phyloP scores from a whole-genome alignment of 2,329 filamentous ascomycete species.

The Fusarium luffae region DNA sequence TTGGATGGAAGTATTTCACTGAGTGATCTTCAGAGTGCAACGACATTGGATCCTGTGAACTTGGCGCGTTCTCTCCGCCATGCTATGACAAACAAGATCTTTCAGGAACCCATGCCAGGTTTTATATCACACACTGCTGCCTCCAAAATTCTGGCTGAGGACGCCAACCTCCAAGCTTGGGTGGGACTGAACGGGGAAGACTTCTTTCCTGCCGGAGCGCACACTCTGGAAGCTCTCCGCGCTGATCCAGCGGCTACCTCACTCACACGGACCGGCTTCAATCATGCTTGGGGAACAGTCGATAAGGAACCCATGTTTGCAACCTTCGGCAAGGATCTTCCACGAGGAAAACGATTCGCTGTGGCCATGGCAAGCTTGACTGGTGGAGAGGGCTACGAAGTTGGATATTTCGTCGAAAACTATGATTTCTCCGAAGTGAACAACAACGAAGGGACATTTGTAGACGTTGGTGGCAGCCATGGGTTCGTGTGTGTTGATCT shows the following conservation, averaged over 20 bases:
- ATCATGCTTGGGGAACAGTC: conserved; percentile 61
- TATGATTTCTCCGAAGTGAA: conserved; percentile 65
- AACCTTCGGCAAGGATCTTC: conserved; percentile 61
- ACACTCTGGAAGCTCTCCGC: conserved; percentile 58
- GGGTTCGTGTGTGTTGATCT: conserved; percentile 68
- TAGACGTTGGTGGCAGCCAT: conserved; percentile 69
- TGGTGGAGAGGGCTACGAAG: conserved; percentile 66
- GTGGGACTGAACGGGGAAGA: conserved; percentile 66
- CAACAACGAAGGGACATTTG: conserved; percentile 58
- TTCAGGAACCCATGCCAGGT: conserved; percentile 62
- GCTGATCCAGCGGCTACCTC: conserved; percentile 60
- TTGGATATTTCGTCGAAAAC: conserved; percentile 63
- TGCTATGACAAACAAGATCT: conserved; percentile 68
- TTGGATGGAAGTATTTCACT: conserved; percentile 58
- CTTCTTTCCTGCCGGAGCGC: conserved; percentile 60
- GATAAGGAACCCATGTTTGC: conserved; percentile 65
- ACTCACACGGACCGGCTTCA: conserved; percentile 62
- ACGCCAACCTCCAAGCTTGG: conserved; percentile 63
- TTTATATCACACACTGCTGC: conserved; percentile 66
- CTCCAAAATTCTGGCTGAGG: conserved; percentile 62
- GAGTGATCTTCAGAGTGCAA: conserved; percentile 58
- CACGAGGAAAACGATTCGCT: conserved; percentile 63
- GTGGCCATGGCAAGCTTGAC: conserved; percentile 66
- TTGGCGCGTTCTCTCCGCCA: conserved; percentile 64
- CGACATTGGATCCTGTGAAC: conserved; percentile 60